phyloP scores from a whole-genome alignment of 2,329 filamentous ascomycete genomes.

The Epichloe gansuensis region DNA sequence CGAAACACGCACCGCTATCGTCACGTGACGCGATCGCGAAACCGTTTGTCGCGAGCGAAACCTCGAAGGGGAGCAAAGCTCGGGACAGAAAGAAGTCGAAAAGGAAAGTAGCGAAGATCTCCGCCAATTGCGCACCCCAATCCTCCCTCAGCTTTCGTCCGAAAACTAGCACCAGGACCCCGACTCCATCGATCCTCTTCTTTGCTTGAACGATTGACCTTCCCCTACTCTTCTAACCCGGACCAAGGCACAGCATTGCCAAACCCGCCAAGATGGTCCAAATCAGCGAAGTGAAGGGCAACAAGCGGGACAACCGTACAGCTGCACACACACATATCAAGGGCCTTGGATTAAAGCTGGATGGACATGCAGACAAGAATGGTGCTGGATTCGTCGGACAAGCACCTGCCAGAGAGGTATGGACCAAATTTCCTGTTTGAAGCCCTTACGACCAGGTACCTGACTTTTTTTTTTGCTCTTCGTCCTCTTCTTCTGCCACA shows the following conservation, averaged over 20 bases:
- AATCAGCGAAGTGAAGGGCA: constrained; percentile 90
- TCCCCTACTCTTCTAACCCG: not conserved
- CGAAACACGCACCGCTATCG: too few relatives aligned
- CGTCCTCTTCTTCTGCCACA: constrained; percentile 19
- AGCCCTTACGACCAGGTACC: constrained; percentile 9
- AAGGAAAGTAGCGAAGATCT: not conserved
- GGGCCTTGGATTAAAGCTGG: constrained; percentile 71
- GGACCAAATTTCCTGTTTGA: constrained; percentile 9
- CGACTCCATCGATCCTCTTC: not conserved
- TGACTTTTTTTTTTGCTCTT: not conserved
- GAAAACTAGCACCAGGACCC: too few relatives aligned
- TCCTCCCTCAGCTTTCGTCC: too few relatives aligned
- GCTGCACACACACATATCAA: constrained; percentile 97
- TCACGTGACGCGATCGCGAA: not conserved
- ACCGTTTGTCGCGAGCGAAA: not conserved
- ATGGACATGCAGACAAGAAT: constrained; percentile 74
- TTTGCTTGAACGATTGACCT: not conserved
- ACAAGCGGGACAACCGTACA: constrained; percentile 88
- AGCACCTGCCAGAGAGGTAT: constrained; percentile 72
- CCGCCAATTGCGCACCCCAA: not conserved
- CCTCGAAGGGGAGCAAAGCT: not conserved
- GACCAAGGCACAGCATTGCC: constrained; percentile 5
- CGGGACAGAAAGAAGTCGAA: not conserved
- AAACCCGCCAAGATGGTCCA: constrained; percentile 54
- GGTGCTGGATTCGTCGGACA: constrained; percentile 85